A percentile compares a stretch with the other conserved stretches of the same genome.
These are phyloP conservation scores for Rhodomyrtus psidioides DNA, from an alignment of 441 rosid genomes.

Conservation along the genomic window DNA sequence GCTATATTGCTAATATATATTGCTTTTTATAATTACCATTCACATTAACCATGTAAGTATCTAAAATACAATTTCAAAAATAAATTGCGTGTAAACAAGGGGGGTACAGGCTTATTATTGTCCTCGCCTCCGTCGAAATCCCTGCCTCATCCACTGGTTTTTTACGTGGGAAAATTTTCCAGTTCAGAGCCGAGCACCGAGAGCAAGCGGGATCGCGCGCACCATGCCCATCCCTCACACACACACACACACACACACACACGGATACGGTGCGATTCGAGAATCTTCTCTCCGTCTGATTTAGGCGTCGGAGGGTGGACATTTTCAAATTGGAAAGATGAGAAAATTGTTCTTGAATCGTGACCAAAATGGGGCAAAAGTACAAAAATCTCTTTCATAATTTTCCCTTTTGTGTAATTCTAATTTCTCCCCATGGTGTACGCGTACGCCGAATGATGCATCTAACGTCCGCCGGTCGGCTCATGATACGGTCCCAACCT, in stretches of 20 bases:
- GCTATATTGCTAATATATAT: too few relatives aligned
- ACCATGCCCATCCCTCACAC: not conserved
- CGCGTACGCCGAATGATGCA: not conserved
- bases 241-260: not conserved
- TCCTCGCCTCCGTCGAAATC: not conserved
- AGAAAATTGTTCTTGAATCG: not conserved
- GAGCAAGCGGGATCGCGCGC: not conserved
- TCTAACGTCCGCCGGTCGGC: not conserved
- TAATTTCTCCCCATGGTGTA: not conserved
- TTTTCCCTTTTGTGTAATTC: not conserved
- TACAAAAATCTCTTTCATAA: not conserved
- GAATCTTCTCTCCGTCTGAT: not conserved
- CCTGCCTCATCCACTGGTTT: too few relatives aligned
- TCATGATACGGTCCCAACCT: not conserved
- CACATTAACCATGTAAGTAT: not conserved
- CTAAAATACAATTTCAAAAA: too few relatives aligned
- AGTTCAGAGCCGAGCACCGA: not conserved
- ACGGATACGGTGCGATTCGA: not conserved
- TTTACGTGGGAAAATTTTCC: too few relatives aligned
- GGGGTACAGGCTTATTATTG: not conserved
- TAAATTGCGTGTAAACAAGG: not conserved
- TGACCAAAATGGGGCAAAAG: not conserved
- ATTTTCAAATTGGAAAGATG: not conserved
- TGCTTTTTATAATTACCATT: not conserved
- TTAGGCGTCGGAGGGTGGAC: not conserved